Evolutionary conservation across 164 flowering plant genomes (phyloP).

Genomic region (Cinnamomum micranthum): DNA sequence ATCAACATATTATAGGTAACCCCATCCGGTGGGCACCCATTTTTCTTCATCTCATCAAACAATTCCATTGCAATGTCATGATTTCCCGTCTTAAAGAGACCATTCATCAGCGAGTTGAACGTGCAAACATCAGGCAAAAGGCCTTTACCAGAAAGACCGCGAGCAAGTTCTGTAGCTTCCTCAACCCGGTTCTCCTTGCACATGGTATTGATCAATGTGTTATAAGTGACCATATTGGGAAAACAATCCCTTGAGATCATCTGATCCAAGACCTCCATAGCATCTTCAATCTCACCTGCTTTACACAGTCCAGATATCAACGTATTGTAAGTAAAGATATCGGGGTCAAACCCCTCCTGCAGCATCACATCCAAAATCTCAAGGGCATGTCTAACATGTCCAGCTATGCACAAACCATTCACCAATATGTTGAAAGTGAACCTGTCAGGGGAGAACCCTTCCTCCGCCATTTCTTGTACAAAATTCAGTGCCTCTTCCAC

Average conservation of each 20-base stretch:
- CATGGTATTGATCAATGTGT: conserved; percentile 66
- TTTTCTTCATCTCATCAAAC: conserved; percentile 65
- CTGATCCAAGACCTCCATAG: conserved; percentile 56
- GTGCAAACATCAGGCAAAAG: conserved; percentile 77
- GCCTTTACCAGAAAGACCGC: conserved; percentile 52
- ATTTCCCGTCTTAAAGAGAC: conserved; percentile 55
- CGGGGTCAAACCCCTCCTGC: conserved; percentile 79
- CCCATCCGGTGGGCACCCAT: conserved; percentile 73
- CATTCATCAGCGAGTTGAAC: conserved; percentile 73
- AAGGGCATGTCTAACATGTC: conserved; percentile 66
- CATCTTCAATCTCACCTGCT: conserved; percentile 53
- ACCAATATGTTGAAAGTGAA: conserved; percentile 73
- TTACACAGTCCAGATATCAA: conserved; percentile 79
- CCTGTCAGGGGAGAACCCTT: conserved; percentile 72
- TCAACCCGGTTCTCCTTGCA: conserved; percentile 67
- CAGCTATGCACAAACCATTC: conserved; percentile 65
- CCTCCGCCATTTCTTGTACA: conserved; percentile 43
- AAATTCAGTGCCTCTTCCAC: conserved; percentile 66
- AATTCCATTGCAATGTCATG: conserved; percentile 54
- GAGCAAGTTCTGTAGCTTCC: conserved; percentile 71
- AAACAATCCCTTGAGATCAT: conserved; percentile 64
- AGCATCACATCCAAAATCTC: conserved; percentile 84
- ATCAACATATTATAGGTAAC: conserved; percentile 79
- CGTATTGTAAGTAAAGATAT: conserved; percentile 63
- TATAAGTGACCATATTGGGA: conserved; percentile 75